phyloP scores from a whole-genome alignment of 2,329 filamentous ascomycete species.

The Trichophyton mentagrophytes region DNA sequence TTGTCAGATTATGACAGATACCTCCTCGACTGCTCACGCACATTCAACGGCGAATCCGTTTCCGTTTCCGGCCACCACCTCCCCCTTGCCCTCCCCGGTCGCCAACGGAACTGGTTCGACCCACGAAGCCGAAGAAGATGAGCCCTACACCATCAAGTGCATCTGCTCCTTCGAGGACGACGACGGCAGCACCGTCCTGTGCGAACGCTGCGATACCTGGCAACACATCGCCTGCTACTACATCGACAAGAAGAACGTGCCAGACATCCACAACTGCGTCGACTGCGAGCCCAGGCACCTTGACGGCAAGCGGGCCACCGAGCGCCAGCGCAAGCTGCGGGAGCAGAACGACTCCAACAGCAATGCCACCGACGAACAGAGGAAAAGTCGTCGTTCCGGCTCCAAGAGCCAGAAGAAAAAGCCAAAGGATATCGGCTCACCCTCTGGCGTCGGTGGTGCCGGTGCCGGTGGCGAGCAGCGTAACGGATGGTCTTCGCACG shows the following conservation, averaged over 20 bases:
- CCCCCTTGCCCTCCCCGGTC: slow-evolving; percentile 30
- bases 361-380: slow-evolving; percentile 38
- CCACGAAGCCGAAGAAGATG: slow-evolving; percentile 30
- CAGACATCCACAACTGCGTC: slow-evolving; percentile 69
- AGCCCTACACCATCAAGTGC: slow-evolving; percentile 84
- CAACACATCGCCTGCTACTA: slow-evolving; percentile 98
- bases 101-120: slow-evolving; percentile 30
- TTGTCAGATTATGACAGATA: slow-evolving; percentile 45
- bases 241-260: slow-evolving; percentile 55
- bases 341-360: slow-evolving; percentile 39
- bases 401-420: slow-evolving; percentile 85
- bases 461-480: slow-evolving; percentile 35
- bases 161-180: slow-evolving; percentile 89
- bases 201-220: slow-evolving; percentile 92
- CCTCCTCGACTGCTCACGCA: slow-evolving; percentile 38
- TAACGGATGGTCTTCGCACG: slow-evolving; percentile 50
- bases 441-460: slow-evolving; percentile 23
- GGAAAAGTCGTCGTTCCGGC: slow-evolving; percentile 60
- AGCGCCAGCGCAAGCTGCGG: slow-evolving; percentile 54
- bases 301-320: slow-evolving; percentile 61
- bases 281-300: slow-evolving; percentile 72
- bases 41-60: slow-evolving; percentile 35
- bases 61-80: slow-evolving; percentile 30
- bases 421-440: slow-evolving; percentile 37
- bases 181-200: slow-evolving; percentile 95